Evolutionary conservation across 1,284 basidiomycete species (phyloP).

Genomic region (Taiwanofungus camphoratus): DNA sequence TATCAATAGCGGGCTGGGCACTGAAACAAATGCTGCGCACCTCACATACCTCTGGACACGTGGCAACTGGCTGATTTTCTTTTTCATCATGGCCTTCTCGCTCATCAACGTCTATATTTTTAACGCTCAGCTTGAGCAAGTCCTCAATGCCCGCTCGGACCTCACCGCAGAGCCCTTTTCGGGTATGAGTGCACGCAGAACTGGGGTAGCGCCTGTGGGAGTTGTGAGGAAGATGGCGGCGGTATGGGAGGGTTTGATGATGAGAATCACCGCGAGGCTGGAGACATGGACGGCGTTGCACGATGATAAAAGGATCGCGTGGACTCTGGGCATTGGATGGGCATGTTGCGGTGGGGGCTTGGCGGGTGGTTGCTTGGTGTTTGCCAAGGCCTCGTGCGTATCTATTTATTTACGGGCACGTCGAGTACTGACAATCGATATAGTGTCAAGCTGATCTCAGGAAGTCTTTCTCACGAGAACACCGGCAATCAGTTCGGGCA

Average conservation of each 20-base stretch:
- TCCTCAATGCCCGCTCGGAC: constrained; percentile 62
- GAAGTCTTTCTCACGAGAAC: constrained; percentile 69
- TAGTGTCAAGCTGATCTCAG: constrained; percentile 74
- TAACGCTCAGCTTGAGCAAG: constrained; percentile 58
- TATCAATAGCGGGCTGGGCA: constrained; percentile 69
- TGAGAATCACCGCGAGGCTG: constrained; percentile 52
- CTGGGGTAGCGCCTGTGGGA: constrained; percentile 21
- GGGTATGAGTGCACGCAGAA: constrained; percentile 31
- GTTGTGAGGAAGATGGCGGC: constrained; percentile 27
- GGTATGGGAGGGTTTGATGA: constrained; percentile 44
- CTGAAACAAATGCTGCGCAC: constrained; percentile 64
- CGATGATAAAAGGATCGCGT: constrained; percentile 78
- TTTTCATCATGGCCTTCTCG: constrained; percentile 71
- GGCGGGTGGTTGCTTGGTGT: constrained; percentile 84
- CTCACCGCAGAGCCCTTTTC: constrained; percentile 53
- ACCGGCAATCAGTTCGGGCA: constrained; percentile 84
- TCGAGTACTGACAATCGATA: constrained; percentile 8
- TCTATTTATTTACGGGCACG: constrained; percentile 9
- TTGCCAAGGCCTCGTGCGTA: constrained; percentile 82
- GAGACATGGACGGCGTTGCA: constrained; percentile 75
- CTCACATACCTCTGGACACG: constrained; percentile 81
- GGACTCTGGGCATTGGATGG: constrained; percentile 91
- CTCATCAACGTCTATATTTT: constrained; percentile 63
- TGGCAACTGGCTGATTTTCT: constrained; percentile 83
- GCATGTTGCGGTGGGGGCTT: constrained; percentile 85